Conservation (phyloP, 768 basidiomycete species). For the Porphyrellus cyaneotinctus region DNA sequence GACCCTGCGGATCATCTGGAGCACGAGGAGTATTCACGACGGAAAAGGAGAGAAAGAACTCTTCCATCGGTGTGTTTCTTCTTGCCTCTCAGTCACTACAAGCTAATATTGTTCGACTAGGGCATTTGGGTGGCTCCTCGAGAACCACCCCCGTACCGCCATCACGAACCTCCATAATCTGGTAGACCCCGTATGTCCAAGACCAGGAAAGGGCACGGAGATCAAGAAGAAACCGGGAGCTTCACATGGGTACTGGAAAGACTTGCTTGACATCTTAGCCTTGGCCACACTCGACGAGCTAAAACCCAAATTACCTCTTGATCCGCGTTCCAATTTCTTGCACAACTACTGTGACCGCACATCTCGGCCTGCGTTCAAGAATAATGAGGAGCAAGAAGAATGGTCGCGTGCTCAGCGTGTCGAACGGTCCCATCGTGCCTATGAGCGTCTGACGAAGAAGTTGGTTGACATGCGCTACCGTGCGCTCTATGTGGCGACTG, state of each 20-base stretch:
- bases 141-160: slow-evolving; percentile 66
- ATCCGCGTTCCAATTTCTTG: slow-evolving; percentile 21
- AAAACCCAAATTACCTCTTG: neutral
- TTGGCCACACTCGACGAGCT: slow-evolving; percentile 56
- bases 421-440: slow-evolving; percentile 23
- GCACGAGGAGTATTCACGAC: slow-evolving; percentile 64
- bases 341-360: slow-evolving; percentile 16
- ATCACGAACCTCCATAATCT: slow-evolving; percentile 55
- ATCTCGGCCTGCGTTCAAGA: slow-evolving; percentile 27
- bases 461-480: slow-evolving; percentile 49
- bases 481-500: slow-evolving; percentile 59
- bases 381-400: slow-evolving; percentile 21
- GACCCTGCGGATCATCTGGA: slow-evolving; percentile 68
- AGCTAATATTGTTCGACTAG: slow-evolving; percentile 20
- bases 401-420: slow-evolving; percentile 20
- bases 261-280: slow-evolving; percentile 63
- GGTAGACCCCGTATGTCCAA: slow-evolving; percentile 47
- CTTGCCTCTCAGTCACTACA: neutral
- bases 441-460: slow-evolving; percentile 38
- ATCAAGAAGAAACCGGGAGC: slow-evolving; percentile 3
- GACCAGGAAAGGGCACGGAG: neutral
- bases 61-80: slow-evolving; percentile 49
- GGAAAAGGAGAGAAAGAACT: slow-evolving; percentile 57
- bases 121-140: slow-evolving; percentile 64
- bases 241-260: slow-evolving; percentile 72